Conservation (phyloP, 2,329 filamentous ascomycete species). For the Pestalotiopsis sp. region DNA sequence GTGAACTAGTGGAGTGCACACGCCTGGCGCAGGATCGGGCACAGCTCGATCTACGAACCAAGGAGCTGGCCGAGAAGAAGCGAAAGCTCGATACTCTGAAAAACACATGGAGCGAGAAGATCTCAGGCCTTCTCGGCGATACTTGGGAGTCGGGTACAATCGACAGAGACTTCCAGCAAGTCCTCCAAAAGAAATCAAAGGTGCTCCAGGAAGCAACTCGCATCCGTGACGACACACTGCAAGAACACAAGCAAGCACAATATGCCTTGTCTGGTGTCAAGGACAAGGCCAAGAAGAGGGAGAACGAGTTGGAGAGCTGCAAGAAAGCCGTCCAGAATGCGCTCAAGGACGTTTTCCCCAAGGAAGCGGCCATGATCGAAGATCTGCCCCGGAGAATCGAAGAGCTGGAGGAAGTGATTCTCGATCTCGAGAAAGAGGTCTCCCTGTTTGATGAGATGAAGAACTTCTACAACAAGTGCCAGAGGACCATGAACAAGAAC, state of each 20-base stretch:
- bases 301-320: conserved; percentile 62
- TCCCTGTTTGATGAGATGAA: conserved; percentile 70
- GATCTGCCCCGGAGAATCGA: conserved; percentile 56
- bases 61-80: conserved; percentile 74
- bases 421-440: conserved; percentile 66
- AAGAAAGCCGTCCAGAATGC: conserved; percentile 57
- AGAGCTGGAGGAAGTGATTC: conserved; percentile 55
- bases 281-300: conserved; percentile 66
- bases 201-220: conserved; percentile 67
- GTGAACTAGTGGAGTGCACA: conserved; percentile 84
- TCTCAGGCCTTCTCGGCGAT: conserved; percentile 64
- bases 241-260: conserved; percentile 77
- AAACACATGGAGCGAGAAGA: conserved; percentile 71
- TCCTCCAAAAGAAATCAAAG: conserved; percentile 58
- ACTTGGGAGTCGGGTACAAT: conserved; percentile 72
- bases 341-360: conserved; percentile 43
- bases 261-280: conserved; percentile 69
- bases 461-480: conserved; percentile 71
- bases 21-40: conserved; percentile 81
- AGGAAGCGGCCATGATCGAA: conserved; percentile 50
- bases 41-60: conserved; percentile 80
- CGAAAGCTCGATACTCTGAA: conserved; percentile 77
- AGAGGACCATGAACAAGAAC: conserved; percentile 65
- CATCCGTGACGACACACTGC: conserved; percentile 69
- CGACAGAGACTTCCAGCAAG: conserved; percentile 70